Conservation (phyloP, 176 grass and related monocot genomes). For the Oropetium thomaeum region DNA sequence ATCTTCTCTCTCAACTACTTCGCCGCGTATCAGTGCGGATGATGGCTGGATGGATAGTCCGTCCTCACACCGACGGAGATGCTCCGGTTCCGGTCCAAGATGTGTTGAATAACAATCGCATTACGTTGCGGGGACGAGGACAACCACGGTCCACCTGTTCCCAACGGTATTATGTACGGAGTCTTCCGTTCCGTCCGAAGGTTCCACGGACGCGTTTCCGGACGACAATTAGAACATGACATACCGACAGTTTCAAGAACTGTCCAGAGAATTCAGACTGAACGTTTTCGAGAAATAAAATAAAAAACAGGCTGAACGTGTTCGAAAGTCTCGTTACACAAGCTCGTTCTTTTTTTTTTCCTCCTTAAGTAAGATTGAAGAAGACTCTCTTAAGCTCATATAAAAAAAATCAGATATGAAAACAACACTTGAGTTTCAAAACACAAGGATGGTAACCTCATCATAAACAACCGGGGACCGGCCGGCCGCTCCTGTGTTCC, state of each 20-base stretch:
- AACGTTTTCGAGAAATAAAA: too few species aligned
- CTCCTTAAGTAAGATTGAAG: not conserved
- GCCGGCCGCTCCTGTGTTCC: not conserved
- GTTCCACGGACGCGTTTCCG: not conserved
- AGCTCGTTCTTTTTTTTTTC: too few species aligned
- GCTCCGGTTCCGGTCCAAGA: not conserved
- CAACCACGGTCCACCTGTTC: not conserved
- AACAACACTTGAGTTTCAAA: not conserved
- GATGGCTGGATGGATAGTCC: not conserved
- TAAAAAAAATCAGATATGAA: not conserved
- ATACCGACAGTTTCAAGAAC: not conserved
- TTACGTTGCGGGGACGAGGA: not conserved
- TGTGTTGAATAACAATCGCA: not conserved
- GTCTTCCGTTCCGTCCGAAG: slow-evolving; percentile 5
- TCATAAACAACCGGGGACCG: too few species aligned
- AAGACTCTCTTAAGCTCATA: too few species aligned
- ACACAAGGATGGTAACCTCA: not conserved
- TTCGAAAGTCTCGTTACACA: not conserved
- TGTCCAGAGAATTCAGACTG: not conserved
- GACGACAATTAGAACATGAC: not conserved
- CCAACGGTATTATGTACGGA: not conserved
- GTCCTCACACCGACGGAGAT: slow-evolving; percentile 23
- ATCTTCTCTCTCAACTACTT: not conserved
- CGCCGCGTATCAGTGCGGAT: not conserved
- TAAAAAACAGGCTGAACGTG: too few species aligned